These are phyloP conservation scores for Globisporangium canariense DNA, from an alignment of 352 stramenopile genomes.

Conservation along the genomic window DNA sequence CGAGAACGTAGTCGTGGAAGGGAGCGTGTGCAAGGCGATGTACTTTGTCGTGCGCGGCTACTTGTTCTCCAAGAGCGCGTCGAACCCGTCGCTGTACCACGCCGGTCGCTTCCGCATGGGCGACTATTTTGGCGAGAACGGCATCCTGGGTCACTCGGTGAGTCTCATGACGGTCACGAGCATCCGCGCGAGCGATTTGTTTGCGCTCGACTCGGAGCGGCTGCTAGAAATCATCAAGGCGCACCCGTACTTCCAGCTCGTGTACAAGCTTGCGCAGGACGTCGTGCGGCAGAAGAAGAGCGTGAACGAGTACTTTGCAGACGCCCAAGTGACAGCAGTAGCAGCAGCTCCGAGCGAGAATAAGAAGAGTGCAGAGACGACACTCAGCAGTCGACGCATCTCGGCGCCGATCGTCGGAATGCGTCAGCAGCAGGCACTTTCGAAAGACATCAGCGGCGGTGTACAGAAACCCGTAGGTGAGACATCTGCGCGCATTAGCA, in stretches of 20 bases:
- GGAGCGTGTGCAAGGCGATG: constrained; percentile 54
- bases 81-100: constrained; percentile 49
- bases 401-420: constrained; percentile 1
- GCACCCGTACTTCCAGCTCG: constrained; percentile 40
- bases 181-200: constrained; percentile 56
- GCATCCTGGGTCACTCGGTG: constrained; percentile 49
- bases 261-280: constrained; percentile 41
- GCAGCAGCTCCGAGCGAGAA: neutral
- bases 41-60: constrained; percentile 69
- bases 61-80: constrained; percentile 44
- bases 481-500: neutral
- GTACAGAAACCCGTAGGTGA: neutral
- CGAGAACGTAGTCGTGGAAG: constrained; percentile 57
- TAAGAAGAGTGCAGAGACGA: neutral
- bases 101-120: constrained; percentile 38
- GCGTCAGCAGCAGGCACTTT: neutral
- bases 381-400: constrained; percentile 3
- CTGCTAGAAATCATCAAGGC: constrained; percentile 37
- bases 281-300: constrained; percentile 33
- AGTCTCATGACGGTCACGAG: constrained; percentile 50
- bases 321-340: neutral
- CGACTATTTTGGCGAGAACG: constrained; percentile 57
- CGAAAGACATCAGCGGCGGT: neutral
- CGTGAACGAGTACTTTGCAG: constrained; percentile 26
- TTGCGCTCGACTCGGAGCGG: constrained; percentile 47